A percentile compares a stretch with the other conserved stretches of the same genome.
phyloP scores from a whole-genome alignment of 371 early-diverging fungal genomes.

The Choanephora cucurbitarum region DNA sequence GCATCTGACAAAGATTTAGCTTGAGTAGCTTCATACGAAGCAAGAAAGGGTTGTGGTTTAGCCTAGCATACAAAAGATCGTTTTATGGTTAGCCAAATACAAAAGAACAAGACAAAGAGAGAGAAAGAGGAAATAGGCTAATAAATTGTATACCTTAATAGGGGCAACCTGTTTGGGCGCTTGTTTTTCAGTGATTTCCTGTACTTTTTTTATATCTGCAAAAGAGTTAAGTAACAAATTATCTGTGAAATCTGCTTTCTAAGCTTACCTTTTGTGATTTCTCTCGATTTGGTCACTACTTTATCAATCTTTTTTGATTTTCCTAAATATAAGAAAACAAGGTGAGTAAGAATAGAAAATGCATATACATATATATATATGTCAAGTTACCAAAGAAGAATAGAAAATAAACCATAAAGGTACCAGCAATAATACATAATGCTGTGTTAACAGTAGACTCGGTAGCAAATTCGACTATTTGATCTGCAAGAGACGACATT shows the following conservation, averaged over 20 bases:
- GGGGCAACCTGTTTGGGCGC: neutral
- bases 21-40: conserved; percentile 10
- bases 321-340: neutral
- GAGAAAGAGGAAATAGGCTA: no score
- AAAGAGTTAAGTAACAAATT: neutral
- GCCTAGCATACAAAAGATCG: neutral
- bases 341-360: neutral
- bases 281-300: neutral
- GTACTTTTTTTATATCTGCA: neutral
- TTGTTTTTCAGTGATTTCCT: neutral
- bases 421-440: neutral
- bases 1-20: neutral
- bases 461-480: neutral
- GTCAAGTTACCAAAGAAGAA: neutral
- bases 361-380: no score
- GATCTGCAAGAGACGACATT: neutral
- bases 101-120: neutral
- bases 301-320: neutral
- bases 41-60: conserved; percentile 12
- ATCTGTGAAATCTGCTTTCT: neutral
- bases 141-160: neutral
- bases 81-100: neutral
- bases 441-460: neutral
- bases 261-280: conserved; percentile 5
- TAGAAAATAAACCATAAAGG: neutral